Evolutionary conservation across 257 asterid genomes (phyloP), one percentile per base, ranked within the genome.

Genomic region (Nicotiana tabacum): DNA sequence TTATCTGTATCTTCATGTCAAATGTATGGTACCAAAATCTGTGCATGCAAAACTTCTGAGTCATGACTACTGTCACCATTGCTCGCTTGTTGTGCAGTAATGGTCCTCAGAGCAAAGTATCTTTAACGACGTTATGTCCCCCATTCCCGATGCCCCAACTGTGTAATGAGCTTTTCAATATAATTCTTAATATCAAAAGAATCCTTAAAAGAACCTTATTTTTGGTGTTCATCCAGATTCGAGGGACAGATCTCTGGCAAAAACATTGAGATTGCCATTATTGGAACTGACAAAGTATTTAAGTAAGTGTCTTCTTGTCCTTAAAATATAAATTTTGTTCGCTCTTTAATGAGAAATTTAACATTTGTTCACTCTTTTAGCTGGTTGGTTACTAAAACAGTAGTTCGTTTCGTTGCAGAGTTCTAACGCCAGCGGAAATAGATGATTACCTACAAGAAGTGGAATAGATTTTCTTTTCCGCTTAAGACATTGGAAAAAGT

Each of bases 231-330:
- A 76, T 72, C 60, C 94, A 96, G 99, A 82, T 96, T 96, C 83
- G 99, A 96, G 87, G 98, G 99, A 66, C 99, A 96, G 82, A 96
- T 96, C 80, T 93, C 99, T 24, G 89, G 98, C 87, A 94, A 94
- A 84, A 96, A 96, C 84, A 96, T 96, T 58, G 99, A 96, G 93
- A 96, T 96, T 84, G 99, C 98, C 17, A 93, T 96, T 77, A 94
- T 96, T 86, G 98, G 98, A 83, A 90, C 81, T 13, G 99, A 96
- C 93, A 91, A 83, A 87, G 85, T 84, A 81, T 96, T 96, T 87
- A 94, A 82, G 99, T 86, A 77, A 86, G 91, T 77, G 18, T 57
- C 61, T 43, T 69, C 30, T 69, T 60, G 67, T 77, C 80, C 21
- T 76, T 35, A 37, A 61, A 48, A 66, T 48, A 5, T 9, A 29